Conservation (phyloP, 805 yeast species). For the Yamadazyma laniorum region DNA sequence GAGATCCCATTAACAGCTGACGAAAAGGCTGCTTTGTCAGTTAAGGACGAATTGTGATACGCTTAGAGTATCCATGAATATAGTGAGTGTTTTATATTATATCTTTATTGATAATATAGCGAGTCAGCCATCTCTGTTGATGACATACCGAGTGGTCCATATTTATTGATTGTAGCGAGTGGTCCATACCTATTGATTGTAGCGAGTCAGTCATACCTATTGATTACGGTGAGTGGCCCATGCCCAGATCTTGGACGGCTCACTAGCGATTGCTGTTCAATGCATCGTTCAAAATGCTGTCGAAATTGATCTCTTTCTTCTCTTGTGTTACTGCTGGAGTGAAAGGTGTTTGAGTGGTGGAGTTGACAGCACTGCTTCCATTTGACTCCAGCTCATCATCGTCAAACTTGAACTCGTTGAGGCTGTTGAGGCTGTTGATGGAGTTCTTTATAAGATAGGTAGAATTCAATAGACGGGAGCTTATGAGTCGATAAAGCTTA, state of each 20-base stretch:
- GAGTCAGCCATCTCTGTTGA: too few species aligned
- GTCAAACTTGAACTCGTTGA: slow-evolving; percentile 19
- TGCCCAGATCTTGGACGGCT: too few species aligned
- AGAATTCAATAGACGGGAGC: slow-evolving; percentile 57
- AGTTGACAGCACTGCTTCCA: background rate
- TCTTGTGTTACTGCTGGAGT: slow-evolving; percentile 6
- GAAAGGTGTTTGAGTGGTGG: slow-evolving; percentile 9
- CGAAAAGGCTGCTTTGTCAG: slow-evolving; percentile 6
- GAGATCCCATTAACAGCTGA: slow-evolving; percentile 47
- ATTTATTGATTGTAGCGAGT: too few species aligned
- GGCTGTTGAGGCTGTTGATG: slow-evolving; percentile 29
- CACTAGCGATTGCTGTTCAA: background rate
- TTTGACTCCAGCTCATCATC: slow-evolving; percentile 6
- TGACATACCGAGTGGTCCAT: too few species aligned
- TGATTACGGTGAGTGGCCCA: too few species aligned
- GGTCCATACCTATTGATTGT: too few species aligned
- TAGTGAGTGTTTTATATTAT: too few species aligned
- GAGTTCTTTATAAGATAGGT: slow-evolving; percentile 35
- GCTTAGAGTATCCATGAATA: too few species aligned
- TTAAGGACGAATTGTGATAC: slow-evolving; percentile 16
- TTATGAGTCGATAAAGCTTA: slow-evolving; percentile 63
- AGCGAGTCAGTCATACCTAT: background rate
- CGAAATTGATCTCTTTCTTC: slow-evolving; percentile 7
- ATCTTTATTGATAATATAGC: too few species aligned
- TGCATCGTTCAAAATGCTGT: slow-evolving; percentile 9